These are phyloP conservation scores for Polytrichum commune DNA, from an alignment of 225 moss, liverwort and hornwort species.

Conservation along the genomic window DNA sequence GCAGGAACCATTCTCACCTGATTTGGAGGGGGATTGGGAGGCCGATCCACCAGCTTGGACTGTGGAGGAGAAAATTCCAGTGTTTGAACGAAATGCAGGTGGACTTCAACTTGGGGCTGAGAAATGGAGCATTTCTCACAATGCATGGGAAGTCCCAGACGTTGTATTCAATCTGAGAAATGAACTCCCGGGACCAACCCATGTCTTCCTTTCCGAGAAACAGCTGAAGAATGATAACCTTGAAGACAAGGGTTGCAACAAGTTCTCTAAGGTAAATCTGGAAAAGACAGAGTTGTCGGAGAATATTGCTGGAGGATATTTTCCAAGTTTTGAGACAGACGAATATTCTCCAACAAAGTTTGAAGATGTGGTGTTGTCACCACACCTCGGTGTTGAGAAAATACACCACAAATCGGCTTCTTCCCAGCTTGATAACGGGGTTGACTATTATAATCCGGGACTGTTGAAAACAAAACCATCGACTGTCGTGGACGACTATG, in stretches of 20 bases:
- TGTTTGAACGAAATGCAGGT: too few species aligned
- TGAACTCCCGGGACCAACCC: neutral
- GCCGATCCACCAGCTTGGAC: conserved; percentile 5
- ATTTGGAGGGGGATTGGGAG: conserved; percentile 14
- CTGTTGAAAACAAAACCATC: conserved; percentile 12
- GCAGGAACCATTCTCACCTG: conserved; percentile 22
- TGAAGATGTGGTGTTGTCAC: conserved; percentile 17
- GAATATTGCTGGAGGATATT: conserved; percentile 9
- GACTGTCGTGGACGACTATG: conserved; percentile 18
- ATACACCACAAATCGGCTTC: conserved; percentile 12
- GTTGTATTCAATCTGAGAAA: conserved; percentile 9
- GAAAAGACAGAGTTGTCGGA: neutral
- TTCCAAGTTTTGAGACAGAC: conserved; percentile 12
- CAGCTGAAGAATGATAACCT: too few species aligned
- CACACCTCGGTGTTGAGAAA: conserved; percentile 16
- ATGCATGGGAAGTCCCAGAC: too few species aligned
- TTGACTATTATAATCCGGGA: conserved; percentile 13
- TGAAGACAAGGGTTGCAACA: too few species aligned
- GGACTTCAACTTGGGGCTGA: too few species aligned
- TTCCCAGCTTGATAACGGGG: conserved; percentile 7
- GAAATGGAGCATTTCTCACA: too few species aligned
- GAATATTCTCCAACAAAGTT: conserved; percentile 7
- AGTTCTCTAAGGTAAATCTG: conserved; percentile 1
- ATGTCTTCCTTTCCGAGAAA: too few species aligned
- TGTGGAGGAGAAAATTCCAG: conserved; percentile 6